Evolutionary conservation across 345 rosid species (phyloP).

Genomic region (Gossypium raimondii): DNA sequence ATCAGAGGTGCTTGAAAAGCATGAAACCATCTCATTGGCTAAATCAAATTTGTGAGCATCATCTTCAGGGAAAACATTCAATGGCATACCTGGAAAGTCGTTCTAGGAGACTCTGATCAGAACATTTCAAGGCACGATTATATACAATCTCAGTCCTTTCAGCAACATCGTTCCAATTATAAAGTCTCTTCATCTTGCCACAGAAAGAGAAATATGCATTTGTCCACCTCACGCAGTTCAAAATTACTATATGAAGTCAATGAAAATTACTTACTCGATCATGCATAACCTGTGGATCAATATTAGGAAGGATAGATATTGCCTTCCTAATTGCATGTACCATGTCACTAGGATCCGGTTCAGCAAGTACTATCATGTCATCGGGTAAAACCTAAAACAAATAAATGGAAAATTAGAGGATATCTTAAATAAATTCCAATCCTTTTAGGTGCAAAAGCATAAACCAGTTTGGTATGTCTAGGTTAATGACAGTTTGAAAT

Average conservation of each 20-base stretch:
- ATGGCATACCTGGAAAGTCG: constrained; percentile 57
- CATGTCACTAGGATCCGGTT: constrained; percentile 94
- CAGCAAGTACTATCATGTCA: constrained; percentile 95
- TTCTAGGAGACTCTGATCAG: constrained; percentile 55
- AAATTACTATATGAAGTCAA: not conserved
- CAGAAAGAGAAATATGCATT: not conserved
- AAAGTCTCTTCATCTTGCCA: constrained; percentile 69
- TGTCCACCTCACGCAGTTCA: not conserved
- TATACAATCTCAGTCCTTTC: constrained; percentile 90
- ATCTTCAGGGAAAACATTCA: not conserved
- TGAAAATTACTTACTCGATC: constrained; percentile 48
- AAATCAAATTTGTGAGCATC: not conserved
- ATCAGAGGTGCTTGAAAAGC: not conserved
- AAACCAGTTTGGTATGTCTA: not conserved
- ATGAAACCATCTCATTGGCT: not conserved
- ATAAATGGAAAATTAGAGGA: not conserved
- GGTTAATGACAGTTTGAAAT: not conserved
- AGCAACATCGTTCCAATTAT: constrained; percentile 96
- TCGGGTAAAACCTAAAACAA: constrained; percentile 75
- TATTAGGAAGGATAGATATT: constrained; percentile 71
- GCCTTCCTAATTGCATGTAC: constrained; percentile 75
- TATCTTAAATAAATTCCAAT: not conserved
- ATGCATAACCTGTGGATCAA: constrained; percentile 86
- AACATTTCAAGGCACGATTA: constrained; percentile 64
- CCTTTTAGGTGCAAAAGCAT: not conserved